These are phyloP conservation scores for Pecoramyces ruminantium DNA, from an alignment of 192 early-diverging fungal genomes.

Conservation along the genomic window DNA sequence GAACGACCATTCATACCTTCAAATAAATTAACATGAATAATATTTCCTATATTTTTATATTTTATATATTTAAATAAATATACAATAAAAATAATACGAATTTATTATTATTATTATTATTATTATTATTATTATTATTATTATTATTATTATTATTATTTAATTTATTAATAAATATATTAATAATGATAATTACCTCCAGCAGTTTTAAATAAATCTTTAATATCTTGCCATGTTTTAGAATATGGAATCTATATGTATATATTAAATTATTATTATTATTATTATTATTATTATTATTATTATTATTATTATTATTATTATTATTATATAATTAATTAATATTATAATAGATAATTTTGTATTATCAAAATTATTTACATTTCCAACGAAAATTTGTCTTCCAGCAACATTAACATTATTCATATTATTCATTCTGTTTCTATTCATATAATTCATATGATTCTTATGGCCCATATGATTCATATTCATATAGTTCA, in stretches of 20 bases:
- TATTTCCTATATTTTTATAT: slow-evolving; percentile 34
- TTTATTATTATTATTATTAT: too few species aligned
- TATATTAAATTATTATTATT: too few species aligned
- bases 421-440: neutral
- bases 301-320: too few species aligned
- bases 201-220: slow-evolving; percentile 64
- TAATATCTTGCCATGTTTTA: slow-evolving; percentile 73
- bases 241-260: slow-evolving; percentile 48
- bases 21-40: slow-evolving; percentile 52
- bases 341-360: too few species aligned
- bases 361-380: too few species aligned
- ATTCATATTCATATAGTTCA: slow-evolving; percentile 2
- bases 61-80: too few species aligned
- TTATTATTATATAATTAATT: too few species aligned
- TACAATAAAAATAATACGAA: too few species aligned
- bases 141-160: too few species aligned
- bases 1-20: slow-evolving; percentile 40
- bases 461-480: neutral
- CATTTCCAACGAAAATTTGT: slow-evolving; percentile 46
- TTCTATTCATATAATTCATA: neutral
- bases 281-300: too few species aligned
- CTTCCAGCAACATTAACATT: slow-evolving; percentile 17
- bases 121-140: too few species aligned
- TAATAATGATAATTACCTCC: slow-evolving; percentile 9
- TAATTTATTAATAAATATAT: too few species aligned